A percentile compares a stretch with the other conserved stretches of the same genome.
These are phyloP conservation scores for Aegle marmelos DNA, from an alignment of 345 rosid genomes.

Conservation along the genomic window DNA sequence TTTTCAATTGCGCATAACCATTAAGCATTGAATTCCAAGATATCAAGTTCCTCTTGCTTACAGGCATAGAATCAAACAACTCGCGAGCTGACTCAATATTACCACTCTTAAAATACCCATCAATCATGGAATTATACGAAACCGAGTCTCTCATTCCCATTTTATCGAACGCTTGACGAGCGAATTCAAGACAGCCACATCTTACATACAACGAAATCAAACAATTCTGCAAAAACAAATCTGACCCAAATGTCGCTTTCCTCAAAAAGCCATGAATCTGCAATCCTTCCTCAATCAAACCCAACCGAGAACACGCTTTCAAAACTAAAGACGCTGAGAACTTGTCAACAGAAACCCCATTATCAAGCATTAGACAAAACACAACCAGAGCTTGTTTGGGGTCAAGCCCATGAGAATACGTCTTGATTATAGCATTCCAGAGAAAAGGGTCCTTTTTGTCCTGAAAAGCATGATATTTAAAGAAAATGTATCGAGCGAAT, in stretches of 20 bases:
- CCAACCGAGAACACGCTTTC: slow-evolving; percentile 45
- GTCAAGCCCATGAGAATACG: slow-evolving; percentile 44
- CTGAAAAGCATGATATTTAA: slow-evolving; percentile 18
- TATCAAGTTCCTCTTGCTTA: slow-evolving; percentile 38
- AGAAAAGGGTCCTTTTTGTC: slow-evolving; percentile 33
- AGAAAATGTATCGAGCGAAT: slow-evolving; percentile 41
- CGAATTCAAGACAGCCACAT: slow-evolving; percentile 23
- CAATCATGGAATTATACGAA: slow-evolving; percentile 47
- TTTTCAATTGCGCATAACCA: slow-evolving; percentile 37
- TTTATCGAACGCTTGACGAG: slow-evolving; percentile 34
- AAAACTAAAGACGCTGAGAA: slow-evolving; percentile 45
- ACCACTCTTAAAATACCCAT: slow-evolving; percentile 53
- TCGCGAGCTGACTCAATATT: slow-evolving; percentile 37
- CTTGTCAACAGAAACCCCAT: slow-evolving; percentile 35
- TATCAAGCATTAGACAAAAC: slow-evolving; percentile 38
- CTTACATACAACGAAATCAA: slow-evolving; percentile 27
- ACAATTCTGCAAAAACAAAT: slow-evolving; percentile 41
- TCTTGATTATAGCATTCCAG: slow-evolving; percentile 50
- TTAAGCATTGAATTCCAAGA: slow-evolving; percentile 72
- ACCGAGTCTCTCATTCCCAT: slow-evolving; percentile 39
- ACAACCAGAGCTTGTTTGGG: slow-evolving; percentile 30
- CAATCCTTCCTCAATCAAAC: slow-evolving; percentile 38
- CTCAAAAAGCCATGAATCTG: slow-evolving; percentile 51
- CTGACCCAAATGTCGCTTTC: slow-evolving; percentile 27
- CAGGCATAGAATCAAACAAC: slow-evolving; percentile 50